Evolutionary conservation across 805 yeast species (phyloP), one percentile per base, ranked within the genome.

Genomic region (Wickerhamia fluorescens): DNA sequence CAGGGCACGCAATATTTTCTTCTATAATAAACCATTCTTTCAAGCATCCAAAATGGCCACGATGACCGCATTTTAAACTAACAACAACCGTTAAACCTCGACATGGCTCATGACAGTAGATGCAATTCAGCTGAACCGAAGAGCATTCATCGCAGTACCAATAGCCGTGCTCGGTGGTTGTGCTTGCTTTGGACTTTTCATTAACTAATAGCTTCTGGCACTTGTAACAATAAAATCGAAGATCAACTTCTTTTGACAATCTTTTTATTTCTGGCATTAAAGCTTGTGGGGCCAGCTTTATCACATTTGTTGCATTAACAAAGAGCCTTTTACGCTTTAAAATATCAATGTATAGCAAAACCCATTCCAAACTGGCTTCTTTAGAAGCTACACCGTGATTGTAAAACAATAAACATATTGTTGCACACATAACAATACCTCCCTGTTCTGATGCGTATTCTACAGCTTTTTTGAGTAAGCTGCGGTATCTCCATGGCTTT

Each of bases 81-180:
- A 57, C 36, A 60, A 69, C 64, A 10, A 82, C 71, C 10, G 78
- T 68, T 32, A 82, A 61, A 1, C 94, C 94, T 40, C 71, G 73
- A 44, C 88, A 64, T 1, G 94, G 85, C 45, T 72, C 80, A 37
- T 78, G 68, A 52, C 96, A 88, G 36, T 78, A 72, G 16, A 78
- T 66, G 53, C 96, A 88, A n/a, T 75, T 68, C 34, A 75, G 78
- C 36, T 75, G 76, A 10, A 61, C 59, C 28, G 56, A 60, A 7
- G 66, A 56, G 51, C 96, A 88, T 14, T 63, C 66, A 30, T 76
- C 85, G 56, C 96, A 88, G 51, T 78, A 83, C 95, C 95, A 87
- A 42, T 68, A 77, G 1, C 94, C 95, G 44, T 75, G 72, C 20
- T 50, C 52, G 8, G 43, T 44, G 10, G 34, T 34, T 15, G 11